These are phyloP conservation scores for Aechmea fasciata DNA, from an alignment of 176 grass and related monocot genomes.

Conservation along the genomic window DNA sequence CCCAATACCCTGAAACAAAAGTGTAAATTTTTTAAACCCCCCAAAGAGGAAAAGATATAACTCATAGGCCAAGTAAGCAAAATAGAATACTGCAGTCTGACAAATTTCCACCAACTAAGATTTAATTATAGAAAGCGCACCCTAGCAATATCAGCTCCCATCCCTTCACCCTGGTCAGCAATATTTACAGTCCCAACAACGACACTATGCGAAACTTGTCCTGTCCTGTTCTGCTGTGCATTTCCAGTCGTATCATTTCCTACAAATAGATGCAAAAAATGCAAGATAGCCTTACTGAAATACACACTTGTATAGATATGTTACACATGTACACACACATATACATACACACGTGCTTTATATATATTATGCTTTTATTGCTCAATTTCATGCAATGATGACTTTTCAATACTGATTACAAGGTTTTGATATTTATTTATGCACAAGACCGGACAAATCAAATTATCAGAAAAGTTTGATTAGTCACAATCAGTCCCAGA, in stretches of 20 bases:
- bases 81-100: constrained; percentile 1
- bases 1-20: constrained; percentile 49
- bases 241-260: constrained; percentile 29
- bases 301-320: neutral
- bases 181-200: constrained; percentile 39
- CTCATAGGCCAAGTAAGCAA: neutral
- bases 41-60: neutral
- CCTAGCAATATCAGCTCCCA: constrained; percentile 42
- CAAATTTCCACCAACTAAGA: constrained; percentile 8
- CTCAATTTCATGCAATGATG: too few relatives aligned
- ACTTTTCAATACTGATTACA: too few relatives aligned
- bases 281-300: neutral
- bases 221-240: constrained; percentile 27
- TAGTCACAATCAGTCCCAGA: too few relatives aligned
- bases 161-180: constrained; percentile 45
- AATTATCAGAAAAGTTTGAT: too few relatives aligned
- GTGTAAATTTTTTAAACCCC: neutral
- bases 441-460: too few relatives aligned
- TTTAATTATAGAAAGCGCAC: neutral
- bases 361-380: too few relatives aligned
- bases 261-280: constrained; percentile 12
- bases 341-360: too few relatives aligned
- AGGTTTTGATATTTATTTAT: too few relatives aligned
- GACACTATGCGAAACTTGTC: constrained; percentile 28
- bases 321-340: too few relatives aligned